Base-by-base conservation (phyloP, 441 rosid species). In the Adansonia gregorii region DNA sequence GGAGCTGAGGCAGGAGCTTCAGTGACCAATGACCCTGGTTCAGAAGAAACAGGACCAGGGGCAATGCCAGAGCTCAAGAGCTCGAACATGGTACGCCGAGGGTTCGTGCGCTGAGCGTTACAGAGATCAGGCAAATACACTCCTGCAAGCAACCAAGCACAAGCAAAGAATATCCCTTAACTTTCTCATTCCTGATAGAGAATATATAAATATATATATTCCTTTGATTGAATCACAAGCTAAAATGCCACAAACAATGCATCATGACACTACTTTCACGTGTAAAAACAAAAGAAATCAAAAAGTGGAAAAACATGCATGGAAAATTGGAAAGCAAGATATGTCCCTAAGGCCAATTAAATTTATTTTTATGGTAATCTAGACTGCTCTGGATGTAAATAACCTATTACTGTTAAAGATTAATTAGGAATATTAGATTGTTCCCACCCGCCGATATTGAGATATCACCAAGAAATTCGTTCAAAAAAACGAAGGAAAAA, bases 61-160 rank as follows among this genome's bases (percentile, higher is more conserved):
- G 89, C 87, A 0, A 75, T 88, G 1, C 94, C 95, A 0, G 94
- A 88, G 90, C 93, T 94, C 82, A 85, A 74, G 60, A 87, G 86
- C 81, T 86, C 93, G 10, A 88, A 20, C 99, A 94, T 88, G 1
- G 90, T 86, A 5, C 98, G 92, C 86, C 79, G 91, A 1, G 95
- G 97, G 76, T 89, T 86, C 79, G 58, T 63, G 24, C 92, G 80
- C 12, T 88, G 91, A 14, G 85, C 87, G 22, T 83, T 79, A 24
- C 99, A 94, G 0, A 95, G 87, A 67, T 92, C 95, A 4, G 98
- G 95, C 84, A 95, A 87, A 84, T 82, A 90, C 22, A 91, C 98
- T 74, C 98, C 99, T 95, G 88, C 86, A 76, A 7, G 20, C 19
- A 52, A 22, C 5, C 10, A 41, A 49, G 54, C 54, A 49, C 39